Conservation (phyloP, 2,329 filamentous ascomycete genomes). For the Leptographium flavum region DNA sequence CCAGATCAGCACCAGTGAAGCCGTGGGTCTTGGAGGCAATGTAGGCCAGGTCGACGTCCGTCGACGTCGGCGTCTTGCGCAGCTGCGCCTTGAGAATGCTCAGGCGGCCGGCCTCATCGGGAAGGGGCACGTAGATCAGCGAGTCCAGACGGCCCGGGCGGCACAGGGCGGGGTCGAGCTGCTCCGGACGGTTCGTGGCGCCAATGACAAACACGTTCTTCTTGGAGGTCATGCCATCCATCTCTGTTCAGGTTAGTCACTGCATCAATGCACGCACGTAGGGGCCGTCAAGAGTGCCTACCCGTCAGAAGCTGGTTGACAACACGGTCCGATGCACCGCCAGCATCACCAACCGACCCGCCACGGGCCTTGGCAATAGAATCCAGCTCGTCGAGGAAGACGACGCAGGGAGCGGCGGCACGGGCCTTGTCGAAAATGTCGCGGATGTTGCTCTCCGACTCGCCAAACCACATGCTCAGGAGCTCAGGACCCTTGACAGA, state of each 20-base stretch:
- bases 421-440: slow-evolving; percentile 99
- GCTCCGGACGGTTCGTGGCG: slow-evolving; percentile 95
- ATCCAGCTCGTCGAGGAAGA: slow-evolving; percentile 97
- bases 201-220: slow-evolving; percentile 99
- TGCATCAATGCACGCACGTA: not conserved
- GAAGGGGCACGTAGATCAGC: slow-evolving; percentile 93
- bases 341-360: slow-evolving; percentile 88
- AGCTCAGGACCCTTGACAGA: slow-evolving; percentile 97
- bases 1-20: slow-evolving; percentile 98
- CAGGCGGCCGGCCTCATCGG: slow-evolving; percentile 78
- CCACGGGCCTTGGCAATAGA: slow-evolving; percentile 99
- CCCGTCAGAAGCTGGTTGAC: slow-evolving; percentile 93
- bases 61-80: slow-evolving; percentile 87
- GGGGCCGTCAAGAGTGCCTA: not conserved
- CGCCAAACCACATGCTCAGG: slow-evolving; percentile 99
- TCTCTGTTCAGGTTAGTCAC: slow-evolving; percentile 39
- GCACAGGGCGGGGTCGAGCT: slow-evolving; percentile 94
- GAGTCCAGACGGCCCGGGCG: slow-evolving; percentile 98
- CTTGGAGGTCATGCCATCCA: slow-evolving; percentile 99
- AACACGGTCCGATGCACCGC: slow-evolving; percentile 96
- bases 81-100: slow-evolving; percentile 91
- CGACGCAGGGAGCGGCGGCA: slow-evolving; percentile 92
- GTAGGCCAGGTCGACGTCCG: slow-evolving; percentile 76
- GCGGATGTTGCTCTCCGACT: slow-evolving; percentile 98
- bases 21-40: slow-evolving; percentile 96